These are phyloP conservation scores for Candida neerlandica DNA, from an alignment of 1,139 yeast genomes.

Conservation along the genomic window DNA sequence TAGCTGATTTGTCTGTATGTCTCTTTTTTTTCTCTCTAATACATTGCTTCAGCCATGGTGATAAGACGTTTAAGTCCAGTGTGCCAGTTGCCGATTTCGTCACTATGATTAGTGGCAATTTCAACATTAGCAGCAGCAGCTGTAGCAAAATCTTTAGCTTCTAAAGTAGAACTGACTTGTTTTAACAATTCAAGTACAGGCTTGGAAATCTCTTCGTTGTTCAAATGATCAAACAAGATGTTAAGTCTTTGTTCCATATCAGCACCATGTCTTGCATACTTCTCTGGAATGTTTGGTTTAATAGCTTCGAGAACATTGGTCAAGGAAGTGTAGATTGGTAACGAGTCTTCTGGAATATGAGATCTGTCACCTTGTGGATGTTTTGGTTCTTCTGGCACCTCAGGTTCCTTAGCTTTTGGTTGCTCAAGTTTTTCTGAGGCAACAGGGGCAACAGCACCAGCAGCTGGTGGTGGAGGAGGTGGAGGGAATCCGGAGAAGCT, in stretches of 20 bases:
- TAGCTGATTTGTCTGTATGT: background rate
- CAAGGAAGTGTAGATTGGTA: slow-evolving; percentile 62
- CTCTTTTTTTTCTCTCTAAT: slow-evolving; percentile 11
- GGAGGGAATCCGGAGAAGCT: slow-evolving; percentile 3
- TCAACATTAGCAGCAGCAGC: slow-evolving; percentile 63
- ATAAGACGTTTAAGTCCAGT: slow-evolving; percentile 88
- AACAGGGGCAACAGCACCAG: slow-evolving; percentile 10
- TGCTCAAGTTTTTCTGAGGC: slow-evolving; percentile 6
- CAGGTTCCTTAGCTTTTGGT: slow-evolving; percentile 22
- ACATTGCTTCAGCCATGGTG: slow-evolving; percentile 66
- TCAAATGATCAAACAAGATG: slow-evolving; percentile 77
- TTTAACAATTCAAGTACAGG: slow-evolving; percentile 59
- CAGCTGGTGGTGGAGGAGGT: slow-evolving; percentile 17
- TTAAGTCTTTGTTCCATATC: slow-evolving; percentile 85
- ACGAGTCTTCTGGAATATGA: slow-evolving; percentile 62
- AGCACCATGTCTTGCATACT: slow-evolving; percentile 68
- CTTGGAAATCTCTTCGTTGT: slow-evolving; percentile 65
- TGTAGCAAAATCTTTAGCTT: slow-evolving; percentile 53
- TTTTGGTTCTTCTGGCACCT: slow-evolving; percentile 28
- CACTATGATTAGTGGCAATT: slow-evolving; percentile 65
- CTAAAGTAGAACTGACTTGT: slow-evolving; percentile 53
- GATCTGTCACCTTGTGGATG: slow-evolving; percentile 72
- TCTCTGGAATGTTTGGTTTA: slow-evolving; percentile 76
- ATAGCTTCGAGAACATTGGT: slow-evolving; percentile 58
- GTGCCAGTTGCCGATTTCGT: slow-evolving; percentile 91